Evolutionary conservation across 805 yeast species (phyloP).

Genomic region (Metahyphopichia silvanorum): DNA sequence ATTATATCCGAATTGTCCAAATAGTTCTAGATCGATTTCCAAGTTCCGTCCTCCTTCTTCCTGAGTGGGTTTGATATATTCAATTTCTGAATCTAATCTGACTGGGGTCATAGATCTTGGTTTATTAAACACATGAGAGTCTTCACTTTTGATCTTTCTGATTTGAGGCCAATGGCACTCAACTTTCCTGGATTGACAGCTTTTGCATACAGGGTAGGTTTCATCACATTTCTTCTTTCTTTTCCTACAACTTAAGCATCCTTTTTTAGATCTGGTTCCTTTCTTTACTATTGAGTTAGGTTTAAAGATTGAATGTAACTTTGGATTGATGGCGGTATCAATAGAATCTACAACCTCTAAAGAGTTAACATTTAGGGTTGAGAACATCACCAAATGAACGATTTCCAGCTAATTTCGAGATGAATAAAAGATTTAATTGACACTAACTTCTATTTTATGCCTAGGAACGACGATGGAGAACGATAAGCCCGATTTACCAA

Average conservation of each 20-base stretch:
- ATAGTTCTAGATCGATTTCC: too few species aligned
- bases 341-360: constrained; percentile 1
- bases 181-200: constrained; percentile 10
- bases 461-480: too few species aligned
- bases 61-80: too few species aligned
- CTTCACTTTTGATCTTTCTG: not conserved
- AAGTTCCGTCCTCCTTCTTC: too few species aligned
- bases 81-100: too few species aligned
- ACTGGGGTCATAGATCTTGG: not conserved
- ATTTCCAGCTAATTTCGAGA: too few species aligned
- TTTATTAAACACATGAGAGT: not conserved
- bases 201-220: constrained; percentile 15
- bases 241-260: constrained; percentile 16
- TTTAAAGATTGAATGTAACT: not conserved
- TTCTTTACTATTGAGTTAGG: not conserved
- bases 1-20: too few species aligned
- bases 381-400: not conserved
- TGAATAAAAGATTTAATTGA: too few species aligned
- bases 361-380: not conserved
- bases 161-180: constrained; percentile 12
- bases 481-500: too few species aligned
- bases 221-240: constrained; percentile 24
- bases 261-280: constrained; percentile 14
- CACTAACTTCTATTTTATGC: too few species aligned
- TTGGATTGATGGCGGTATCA: not conserved